Conservation (phyloP, 805 yeast species). For the Yarrowia sp. region DNA sequence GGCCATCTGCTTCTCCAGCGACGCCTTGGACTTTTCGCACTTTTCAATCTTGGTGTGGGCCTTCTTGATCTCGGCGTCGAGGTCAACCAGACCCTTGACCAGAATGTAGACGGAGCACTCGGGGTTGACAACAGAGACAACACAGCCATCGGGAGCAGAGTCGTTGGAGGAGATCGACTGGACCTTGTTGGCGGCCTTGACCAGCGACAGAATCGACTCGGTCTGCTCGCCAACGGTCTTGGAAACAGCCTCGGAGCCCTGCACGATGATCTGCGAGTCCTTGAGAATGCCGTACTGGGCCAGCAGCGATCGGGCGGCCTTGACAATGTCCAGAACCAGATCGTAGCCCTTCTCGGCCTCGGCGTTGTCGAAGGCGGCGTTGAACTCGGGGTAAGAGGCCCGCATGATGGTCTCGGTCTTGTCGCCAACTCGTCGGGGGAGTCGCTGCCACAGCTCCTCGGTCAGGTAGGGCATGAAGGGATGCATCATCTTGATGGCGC, state of each 20-base stretch:
- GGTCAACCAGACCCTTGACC: conserved; percentile 93
- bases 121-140: conserved; percentile 79
- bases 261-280: conserved; percentile 86
- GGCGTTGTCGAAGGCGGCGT: conserved; percentile 64
- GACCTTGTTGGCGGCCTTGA: conserved; percentile 85
- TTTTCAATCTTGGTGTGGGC: conserved; percentile 77
- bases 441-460: conserved; percentile 99
- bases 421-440: conserved; percentile 85
- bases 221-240: conserved; percentile 71
- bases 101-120: conserved; percentile 85
- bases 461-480: conserved; percentile 98
- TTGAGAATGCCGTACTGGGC: conserved; percentile 89
- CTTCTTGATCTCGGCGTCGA: conserved; percentile 88
- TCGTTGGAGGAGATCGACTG: conserved; percentile 61
- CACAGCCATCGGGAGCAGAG: conserved; percentile 86
- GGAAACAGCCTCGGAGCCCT: conserved; percentile 60
- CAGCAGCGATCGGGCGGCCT: conserved; percentile 88
- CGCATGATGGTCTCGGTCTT: conserved; percentile 72
- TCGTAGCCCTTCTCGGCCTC: conserved; percentile 80
- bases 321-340: conserved; percentile 82
- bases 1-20: conserved; percentile 71
- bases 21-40: conserved; percentile 63
- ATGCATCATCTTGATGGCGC: conserved; percentile 88
- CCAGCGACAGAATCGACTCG: conserved; percentile 86
- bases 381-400: conserved; percentile 78